A percentile compares a stretch with the other conserved stretches of the same genome.
These are phyloP conservation scores for Lindgomyces ingoldianus DNA, from an alignment of 495 filamentous ascomycete species.

Conservation along the genomic window DNA sequence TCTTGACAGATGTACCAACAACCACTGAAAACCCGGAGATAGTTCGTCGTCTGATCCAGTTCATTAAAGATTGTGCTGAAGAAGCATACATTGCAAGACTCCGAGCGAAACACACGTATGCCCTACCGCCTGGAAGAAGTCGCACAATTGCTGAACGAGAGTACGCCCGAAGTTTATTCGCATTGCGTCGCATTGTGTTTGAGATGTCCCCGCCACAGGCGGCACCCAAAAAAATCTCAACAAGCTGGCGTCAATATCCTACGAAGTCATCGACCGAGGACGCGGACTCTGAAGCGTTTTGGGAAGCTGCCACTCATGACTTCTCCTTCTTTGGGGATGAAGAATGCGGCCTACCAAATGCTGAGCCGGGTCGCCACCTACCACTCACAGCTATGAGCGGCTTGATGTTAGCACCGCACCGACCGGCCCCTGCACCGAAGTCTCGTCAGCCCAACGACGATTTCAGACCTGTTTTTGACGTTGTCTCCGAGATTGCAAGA, in stretches of 20 bases:
- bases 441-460: slow-evolving; percentile 7
- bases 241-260: slow-evolving; percentile 46
- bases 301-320: slow-evolving; percentile 60
- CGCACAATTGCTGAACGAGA: slow-evolving; percentile 43
- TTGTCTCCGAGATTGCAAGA: slow-evolving; percentile 30
- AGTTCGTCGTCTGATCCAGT: slow-evolving; percentile 53
- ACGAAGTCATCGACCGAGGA: slow-evolving; percentile 63
- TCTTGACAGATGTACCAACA: slow-evolving; percentile 62
- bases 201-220: slow-evolving; percentile 54
- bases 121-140: slow-evolving; percentile 52
- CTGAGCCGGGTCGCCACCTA: slow-evolving; percentile 29
- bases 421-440: slow-evolving; percentile 2
- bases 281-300: slow-evolving; percentile 60
- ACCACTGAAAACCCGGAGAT: slow-evolving; percentile 50
- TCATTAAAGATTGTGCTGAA: slow-evolving; percentile 62
- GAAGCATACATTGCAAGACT: slow-evolving; percentile 58
- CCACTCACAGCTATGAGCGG: slow-evolving; percentile 35
- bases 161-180: slow-evolving; percentile 54
- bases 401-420: slow-evolving; percentile 26
- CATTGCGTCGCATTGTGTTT: slow-evolving; percentile 57
- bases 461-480: slow-evolving; percentile 12
- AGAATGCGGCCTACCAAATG: slow-evolving; percentile 55
- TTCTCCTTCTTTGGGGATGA: slow-evolving; percentile 68
- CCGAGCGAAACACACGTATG: slow-evolving; percentile 56
- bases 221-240: slow-evolving; percentile 35